A percentile compares a stretch with the other conserved stretches of the same genome.
These are phyloP conservation scores for Cladosporium halotolerans DNA, from an alignment of 2,329 filamentous ascomycete genomes.

Conservation along the genomic window DNA sequence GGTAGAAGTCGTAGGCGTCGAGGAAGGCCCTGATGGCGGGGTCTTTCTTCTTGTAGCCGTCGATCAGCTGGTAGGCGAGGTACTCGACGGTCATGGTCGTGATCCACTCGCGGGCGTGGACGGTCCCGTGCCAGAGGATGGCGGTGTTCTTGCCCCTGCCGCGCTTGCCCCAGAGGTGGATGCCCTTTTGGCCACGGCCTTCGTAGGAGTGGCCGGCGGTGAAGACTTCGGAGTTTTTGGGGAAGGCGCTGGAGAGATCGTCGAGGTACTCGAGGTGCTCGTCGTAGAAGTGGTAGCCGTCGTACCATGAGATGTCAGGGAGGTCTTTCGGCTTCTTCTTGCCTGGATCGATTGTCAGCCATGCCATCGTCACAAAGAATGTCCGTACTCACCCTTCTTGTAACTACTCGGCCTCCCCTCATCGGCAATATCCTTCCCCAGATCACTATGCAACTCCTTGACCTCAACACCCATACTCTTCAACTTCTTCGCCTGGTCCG, in stretches of 20 bases:
- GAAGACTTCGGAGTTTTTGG: slow-evolving; percentile 19
- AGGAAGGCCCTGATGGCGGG: slow-evolving; percentile 14
- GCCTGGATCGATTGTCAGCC: slow-evolving; percentile 8
- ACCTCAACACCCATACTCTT: slow-evolving; percentile 27
- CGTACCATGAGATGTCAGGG: slow-evolving; percentile 19
- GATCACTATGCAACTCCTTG: slow-evolving; percentile 38
- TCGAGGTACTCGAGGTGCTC: slow-evolving; percentile 22
- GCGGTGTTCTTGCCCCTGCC: slow-evolving; percentile 17
- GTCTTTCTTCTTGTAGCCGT: slow-evolving; percentile 18
- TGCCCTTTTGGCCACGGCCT: slow-evolving; percentile 20
- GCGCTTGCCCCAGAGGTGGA: slow-evolving; percentile 20
- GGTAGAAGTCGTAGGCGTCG: slow-evolving; percentile 21
- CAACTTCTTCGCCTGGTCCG: slow-evolving; percentile 19
- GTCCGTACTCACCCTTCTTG: neutral
- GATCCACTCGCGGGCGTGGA: slow-evolving; percentile 23
- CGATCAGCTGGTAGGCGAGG: slow-evolving; percentile 21
- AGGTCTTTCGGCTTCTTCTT: slow-evolving; percentile 11
- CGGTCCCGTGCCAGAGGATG: slow-evolving; percentile 18
- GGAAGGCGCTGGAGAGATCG: slow-evolving; percentile 19
- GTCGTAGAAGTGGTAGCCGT: slow-evolving; percentile 21
- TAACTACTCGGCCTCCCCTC: slow-evolving; percentile 5
- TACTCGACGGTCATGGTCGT: slow-evolving; percentile 24
- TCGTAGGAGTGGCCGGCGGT: slow-evolving; percentile 18
- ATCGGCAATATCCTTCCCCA: slow-evolving; percentile 36
- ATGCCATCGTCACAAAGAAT: neutral